These are phyloP conservation scores for Alternaria atra DNA, from an alignment of 2,329 filamentous ascomycete genomes.

Conservation along the genomic window DNA sequence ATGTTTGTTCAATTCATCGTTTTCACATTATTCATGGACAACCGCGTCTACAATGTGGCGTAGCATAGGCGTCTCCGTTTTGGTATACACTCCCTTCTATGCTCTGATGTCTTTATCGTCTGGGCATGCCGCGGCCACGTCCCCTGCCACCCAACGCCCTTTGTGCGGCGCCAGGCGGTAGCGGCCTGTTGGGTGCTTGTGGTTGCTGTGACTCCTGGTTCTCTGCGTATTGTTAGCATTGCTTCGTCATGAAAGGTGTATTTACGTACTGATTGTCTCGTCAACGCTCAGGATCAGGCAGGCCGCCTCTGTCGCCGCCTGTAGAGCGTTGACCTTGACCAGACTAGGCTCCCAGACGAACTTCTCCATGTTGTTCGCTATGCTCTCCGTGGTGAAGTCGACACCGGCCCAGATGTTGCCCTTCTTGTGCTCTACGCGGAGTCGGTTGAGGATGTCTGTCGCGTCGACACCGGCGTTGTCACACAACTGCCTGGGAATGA, in stretches of 20 bases:
- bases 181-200: conserved; percentile 77
- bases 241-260: neutral
- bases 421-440: conserved; percentile 95
- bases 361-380: conserved; percentile 90
- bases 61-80: conserved; percentile 24
- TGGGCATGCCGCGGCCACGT: conserved; percentile 74
- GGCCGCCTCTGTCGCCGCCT: conserved; percentile 92
- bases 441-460: conserved; percentile 94
- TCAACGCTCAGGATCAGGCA: conserved; percentile 96
- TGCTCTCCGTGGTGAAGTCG: conserved; percentile 91
- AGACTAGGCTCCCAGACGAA: conserved; percentile 98
- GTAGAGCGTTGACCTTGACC: conserved; percentile 96
- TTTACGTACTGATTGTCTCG: conserved; percentile 85
- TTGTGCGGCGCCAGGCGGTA: conserved; percentile 76
- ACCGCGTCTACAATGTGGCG: conserved; percentile 27
- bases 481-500: conserved; percentile 95
- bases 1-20: conserved; percentile 12
- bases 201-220: conserved; percentile 93
- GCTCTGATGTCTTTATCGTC: conserved; percentile 63
- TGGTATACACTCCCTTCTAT: conserved; percentile 32
- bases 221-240: conserved; percentile 55
- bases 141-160: conserved; percentile 84
- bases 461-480: conserved; percentile 99
- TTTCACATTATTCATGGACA: conserved; percentile 47
- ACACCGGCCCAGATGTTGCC: conserved; percentile 94